Base-by-base conservation (phyloP, 2,329 filamentous ascomycete genomes). In the Cercospora sesami region DNA sequence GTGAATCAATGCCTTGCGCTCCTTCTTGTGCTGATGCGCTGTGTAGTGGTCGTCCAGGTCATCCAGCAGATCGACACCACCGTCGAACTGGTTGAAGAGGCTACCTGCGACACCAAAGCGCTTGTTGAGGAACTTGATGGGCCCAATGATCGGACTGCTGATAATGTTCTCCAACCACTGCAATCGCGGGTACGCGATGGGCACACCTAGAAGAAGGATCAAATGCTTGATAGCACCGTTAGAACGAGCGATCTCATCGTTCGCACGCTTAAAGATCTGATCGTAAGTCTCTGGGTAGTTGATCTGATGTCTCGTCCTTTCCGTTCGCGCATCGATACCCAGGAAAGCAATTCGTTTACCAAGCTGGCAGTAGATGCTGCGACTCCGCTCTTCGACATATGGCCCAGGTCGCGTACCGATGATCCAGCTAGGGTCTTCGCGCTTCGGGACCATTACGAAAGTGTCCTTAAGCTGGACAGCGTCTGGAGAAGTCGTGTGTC, bases 121-220 rank as follows among this genome's bases (percentile, higher is more conserved):
- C 78, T 94, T 91, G 83, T 97, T 95, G 74, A 97, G 79, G 70
- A 98, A 90, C 76, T 93, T 94, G 77, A 97, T 88, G 0, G 94
- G 93, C 0, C 91, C 93, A 76, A 97, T 94, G 26, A 97, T 68
- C 73, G 0, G 94, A 94, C 69, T 92, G 18, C 21, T 65, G 73
- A 98, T 87, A 67, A 97, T 91, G 76, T 97, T 97, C 78, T 98
- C 94, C 4, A 97, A 85, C 94, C 94, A 97, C n/a, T 94, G 95
- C 64, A 97, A 85, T 73, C 94, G 92, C 1, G 84, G 85, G 71
- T 86, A 84, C 1, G 83, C 82, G 73, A 96, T 94, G 0, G 93
- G 92, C 23, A 91, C 88, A 65, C 90, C 91, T 2, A 90, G 81
- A 10, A 90, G 80, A 23, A 90, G 79, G 45, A 90, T 81, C 23